Evolutionary conservation across 306 rosid genomes (phyloP).

Genomic region (Vigna radiata): DNA sequence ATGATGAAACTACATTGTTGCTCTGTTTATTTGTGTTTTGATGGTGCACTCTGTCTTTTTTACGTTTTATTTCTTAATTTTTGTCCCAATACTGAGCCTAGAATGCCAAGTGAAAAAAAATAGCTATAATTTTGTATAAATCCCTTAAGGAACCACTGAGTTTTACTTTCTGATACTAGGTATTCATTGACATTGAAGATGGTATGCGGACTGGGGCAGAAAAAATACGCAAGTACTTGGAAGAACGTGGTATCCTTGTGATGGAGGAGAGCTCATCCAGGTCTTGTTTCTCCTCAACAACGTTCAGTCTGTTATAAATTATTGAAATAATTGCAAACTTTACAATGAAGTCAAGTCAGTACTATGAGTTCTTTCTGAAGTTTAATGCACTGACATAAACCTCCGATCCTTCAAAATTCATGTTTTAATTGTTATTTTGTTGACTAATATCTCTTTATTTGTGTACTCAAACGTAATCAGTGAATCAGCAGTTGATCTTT

Average conservation of each 20-base stretch:
- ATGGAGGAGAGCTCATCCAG: constrained; percentile 65
- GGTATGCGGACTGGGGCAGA: constrained; percentile 57
- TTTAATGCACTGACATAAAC: constrained; percentile 15
- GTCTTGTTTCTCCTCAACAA: constrained; percentile 49
- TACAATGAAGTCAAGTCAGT: constrained; percentile 3
- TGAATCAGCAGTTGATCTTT: constrained; percentile 9
- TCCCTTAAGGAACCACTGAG: constrained; percentile 7
- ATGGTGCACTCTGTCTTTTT: not conserved
- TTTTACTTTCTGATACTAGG: constrained; percentile 47
- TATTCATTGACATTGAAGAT: constrained; percentile 66
- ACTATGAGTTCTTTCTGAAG: not conserved
- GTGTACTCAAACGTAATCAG: constrained; percentile 14
- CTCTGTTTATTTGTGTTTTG: constrained; percentile 22
- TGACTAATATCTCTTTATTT: not conserved
- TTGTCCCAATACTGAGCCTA: constrained; percentile 2
- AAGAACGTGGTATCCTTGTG: constrained; percentile 66
- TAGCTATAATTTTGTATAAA: not conserved
- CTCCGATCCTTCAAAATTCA: not conserved
- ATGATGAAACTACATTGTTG: constrained; percentile 17
- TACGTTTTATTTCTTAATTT: constrained; percentile 17
- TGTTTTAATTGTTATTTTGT: constrained; percentile 9
- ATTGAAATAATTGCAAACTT: constrained; percentile 16
- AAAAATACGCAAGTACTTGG: constrained; percentile 60
- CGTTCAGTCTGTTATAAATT: constrained; percentile 33
- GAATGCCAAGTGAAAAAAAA: constrained; percentile 4